A percentile compares a stretch with the other conserved stretches of the same genome.
Conservation (phyloP, 352 stramenopile species). For the Pythium sukuiense region DNA sequence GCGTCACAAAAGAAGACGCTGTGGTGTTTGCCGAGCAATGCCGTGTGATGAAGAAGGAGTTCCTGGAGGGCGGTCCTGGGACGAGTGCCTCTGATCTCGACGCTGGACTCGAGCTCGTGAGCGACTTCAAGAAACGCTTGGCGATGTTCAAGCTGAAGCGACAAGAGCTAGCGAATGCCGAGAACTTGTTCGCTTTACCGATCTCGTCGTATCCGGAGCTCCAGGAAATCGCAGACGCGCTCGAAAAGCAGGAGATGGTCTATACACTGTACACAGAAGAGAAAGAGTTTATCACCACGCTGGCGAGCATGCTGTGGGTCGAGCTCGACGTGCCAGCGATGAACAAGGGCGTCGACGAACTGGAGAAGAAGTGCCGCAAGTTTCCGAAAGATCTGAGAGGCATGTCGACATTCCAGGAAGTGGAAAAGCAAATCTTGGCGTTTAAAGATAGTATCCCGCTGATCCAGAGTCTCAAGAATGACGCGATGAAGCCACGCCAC, state of each 20-base stretch:
- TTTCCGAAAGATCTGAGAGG: constrained; percentile 90
- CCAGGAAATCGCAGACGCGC: constrained; percentile 77
- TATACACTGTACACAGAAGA: constrained; percentile 93
- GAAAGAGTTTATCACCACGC: constrained; percentile 91
- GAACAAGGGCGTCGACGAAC: constrained; percentile 90
- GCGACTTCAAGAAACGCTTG: constrained; percentile 84
- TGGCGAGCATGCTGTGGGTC: constrained; percentile 91
- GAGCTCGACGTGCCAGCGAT: constrained; percentile 92
- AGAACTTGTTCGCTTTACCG: constrained; percentile 92
- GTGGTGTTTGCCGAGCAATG: constrained; percentile 88
- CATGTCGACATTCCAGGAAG: constrained; percentile 90
- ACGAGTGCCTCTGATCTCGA: constrained; percentile 87
- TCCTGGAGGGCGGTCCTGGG: constrained; percentile 83
- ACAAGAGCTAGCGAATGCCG: constrained; percentile 92
- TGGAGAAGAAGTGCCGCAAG: constrained; percentile 92
- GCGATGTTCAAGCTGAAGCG: constrained; percentile 69
- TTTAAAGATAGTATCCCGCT: constrained; percentile 94
- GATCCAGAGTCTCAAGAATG: constrained; percentile 94
- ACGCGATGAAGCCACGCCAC: constrained; percentile 91
- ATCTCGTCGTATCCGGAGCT: constrained; percentile 92
- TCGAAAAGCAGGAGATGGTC: constrained; percentile 89
- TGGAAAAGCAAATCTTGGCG: constrained; percentile 90
- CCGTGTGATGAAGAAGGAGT: constrained; percentile 84
- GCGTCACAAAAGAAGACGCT: constrained; percentile 92
- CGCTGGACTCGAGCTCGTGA: constrained; percentile 85